phyloP scores from a whole-genome alignment of 306 rosid species.

The Sesbania bispinosa region DNA sequence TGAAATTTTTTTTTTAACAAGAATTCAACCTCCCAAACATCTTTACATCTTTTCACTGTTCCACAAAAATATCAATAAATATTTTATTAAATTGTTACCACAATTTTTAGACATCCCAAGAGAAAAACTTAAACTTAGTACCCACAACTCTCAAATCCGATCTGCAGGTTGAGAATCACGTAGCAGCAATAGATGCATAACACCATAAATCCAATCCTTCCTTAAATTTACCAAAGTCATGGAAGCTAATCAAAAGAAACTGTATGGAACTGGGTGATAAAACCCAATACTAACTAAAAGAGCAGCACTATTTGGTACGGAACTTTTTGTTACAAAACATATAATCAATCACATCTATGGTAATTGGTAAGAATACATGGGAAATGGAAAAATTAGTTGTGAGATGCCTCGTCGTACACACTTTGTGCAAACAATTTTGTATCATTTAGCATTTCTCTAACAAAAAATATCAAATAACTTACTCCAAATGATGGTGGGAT shows the following conservation, averaged over 20 bases:
- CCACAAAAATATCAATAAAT: not conserved
- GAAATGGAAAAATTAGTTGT: too few species aligned
- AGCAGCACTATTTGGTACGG: too few species aligned
- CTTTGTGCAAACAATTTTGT: too few species aligned
- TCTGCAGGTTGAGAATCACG: not conserved
- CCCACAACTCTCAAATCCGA: not conserved
- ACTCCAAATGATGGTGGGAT: not conserved
- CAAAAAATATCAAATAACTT: not conserved
- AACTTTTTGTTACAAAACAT: too few species aligned
- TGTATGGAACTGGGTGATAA: not conserved
- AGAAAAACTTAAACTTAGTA: not conserved
- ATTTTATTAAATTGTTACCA: not conserved
- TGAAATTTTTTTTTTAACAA: not conserved
- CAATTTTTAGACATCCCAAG: not conserved
- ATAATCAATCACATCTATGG: too few species aligned
- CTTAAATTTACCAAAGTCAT: not conserved
- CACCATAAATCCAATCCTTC: not conserved
- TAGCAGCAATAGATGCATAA: not conserved
- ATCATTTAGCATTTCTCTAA: too few species aligned
- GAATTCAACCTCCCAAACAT: not conserved
- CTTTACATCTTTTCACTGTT: slow-evolving; percentile 4
- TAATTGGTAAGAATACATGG: too few species aligned
- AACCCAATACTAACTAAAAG: not conserved
- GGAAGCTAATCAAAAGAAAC: not conserved
- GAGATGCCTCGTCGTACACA: too few species aligned